phyloP scores from a whole-genome alignment of 768 basidiomycete genomes.

The Gymnopilus dilepis region DNA sequence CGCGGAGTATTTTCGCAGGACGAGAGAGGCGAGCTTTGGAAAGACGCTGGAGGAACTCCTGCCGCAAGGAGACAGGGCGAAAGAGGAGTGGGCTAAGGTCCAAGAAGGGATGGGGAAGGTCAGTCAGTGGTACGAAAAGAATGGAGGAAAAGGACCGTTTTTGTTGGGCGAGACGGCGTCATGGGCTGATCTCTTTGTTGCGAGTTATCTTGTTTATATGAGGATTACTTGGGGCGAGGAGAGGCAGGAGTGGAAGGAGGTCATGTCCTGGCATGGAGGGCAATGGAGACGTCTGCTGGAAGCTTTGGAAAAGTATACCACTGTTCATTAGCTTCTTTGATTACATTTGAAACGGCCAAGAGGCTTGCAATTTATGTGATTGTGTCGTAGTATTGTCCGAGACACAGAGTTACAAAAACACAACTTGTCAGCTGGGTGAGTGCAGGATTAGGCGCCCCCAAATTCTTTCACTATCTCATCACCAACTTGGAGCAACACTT shows the following conservation, averaged over 20 bases:
- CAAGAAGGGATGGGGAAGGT: background rate
- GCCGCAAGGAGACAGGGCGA: background rate
- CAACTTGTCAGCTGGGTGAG: no score
- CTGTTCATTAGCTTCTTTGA: background rate
- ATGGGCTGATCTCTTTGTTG: background rate
- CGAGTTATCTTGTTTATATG: background rate
- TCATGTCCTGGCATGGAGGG: conserved; percentile 20
- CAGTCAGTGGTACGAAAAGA: background rate
- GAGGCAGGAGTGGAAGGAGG: conserved; percentile 2
- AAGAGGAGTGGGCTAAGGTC: background rate
- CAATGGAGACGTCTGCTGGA: conserved; percentile 21
- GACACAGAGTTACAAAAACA: no score
- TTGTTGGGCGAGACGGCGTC: background rate
- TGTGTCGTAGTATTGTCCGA: no score
- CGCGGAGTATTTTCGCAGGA: background rate
- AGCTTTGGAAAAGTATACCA: background rate
- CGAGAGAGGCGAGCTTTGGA: background rate
- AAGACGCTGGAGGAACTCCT: background rate
- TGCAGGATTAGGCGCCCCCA: no score
- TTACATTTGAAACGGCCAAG: no score
- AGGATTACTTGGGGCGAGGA: background rate
- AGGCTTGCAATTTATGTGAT: no score
- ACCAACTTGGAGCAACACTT: conserved; percentile 40
- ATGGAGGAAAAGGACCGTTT: background rate
- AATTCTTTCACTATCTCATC: background rate